Conservation (phyloP, 305 asterid species). For the Andrographis paniculata region DNA sequence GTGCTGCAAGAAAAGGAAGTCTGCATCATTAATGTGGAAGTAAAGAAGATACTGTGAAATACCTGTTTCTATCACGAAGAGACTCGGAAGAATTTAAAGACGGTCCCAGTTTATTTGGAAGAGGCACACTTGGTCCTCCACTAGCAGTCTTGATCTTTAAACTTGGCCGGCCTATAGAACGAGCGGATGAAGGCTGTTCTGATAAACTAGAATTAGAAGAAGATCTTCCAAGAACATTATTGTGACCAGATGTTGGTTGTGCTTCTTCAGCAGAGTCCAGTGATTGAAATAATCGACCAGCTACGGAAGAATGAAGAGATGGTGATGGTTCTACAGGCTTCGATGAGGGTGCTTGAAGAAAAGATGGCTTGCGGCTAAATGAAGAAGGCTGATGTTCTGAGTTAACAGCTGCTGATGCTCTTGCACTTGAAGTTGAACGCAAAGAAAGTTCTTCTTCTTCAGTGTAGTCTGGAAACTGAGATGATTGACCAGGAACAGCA, state of each 20-base stretch:
- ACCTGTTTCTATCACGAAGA: slow-evolving; percentile 40
- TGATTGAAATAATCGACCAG: slow-evolving; percentile 24
- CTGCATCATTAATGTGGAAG: slow-evolving; percentile 6
- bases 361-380: slow-evolving; percentile 30
- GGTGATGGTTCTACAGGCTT: slow-evolving; percentile 26
- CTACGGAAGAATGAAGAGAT: slow-evolving; percentile 21
- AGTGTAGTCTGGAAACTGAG: slow-evolving; percentile 17
- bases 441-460: slow-evolving; percentile 40
- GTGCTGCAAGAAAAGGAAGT: slow-evolving; percentile 4
- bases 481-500: slow-evolving; percentile 19
- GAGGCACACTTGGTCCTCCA: slow-evolving; percentile 46
- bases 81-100: slow-evolving; percentile 42
- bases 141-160: slow-evolving; percentile 41
- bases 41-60: slow-evolving; percentile 26
- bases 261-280: slow-evolving; percentile 29
- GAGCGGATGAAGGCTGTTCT: slow-evolving; percentile 63
- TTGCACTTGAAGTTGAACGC: slow-evolving; percentile 11
- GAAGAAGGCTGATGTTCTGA: slow-evolving; percentile 32
- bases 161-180: slow-evolving; percentile 39
- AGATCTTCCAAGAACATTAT: slow-evolving; percentile 26
- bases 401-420: slow-evolving; percentile 22
- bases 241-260: slow-evolving; percentile 39
- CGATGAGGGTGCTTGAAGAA: slow-evolving; percentile 22
- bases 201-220: slow-evolving; percentile 17
- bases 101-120: slow-evolving; percentile 35